Base-by-base conservation (phyloP, 192 early-diverging fungal species). In the Dissophora globulifera region DNA sequence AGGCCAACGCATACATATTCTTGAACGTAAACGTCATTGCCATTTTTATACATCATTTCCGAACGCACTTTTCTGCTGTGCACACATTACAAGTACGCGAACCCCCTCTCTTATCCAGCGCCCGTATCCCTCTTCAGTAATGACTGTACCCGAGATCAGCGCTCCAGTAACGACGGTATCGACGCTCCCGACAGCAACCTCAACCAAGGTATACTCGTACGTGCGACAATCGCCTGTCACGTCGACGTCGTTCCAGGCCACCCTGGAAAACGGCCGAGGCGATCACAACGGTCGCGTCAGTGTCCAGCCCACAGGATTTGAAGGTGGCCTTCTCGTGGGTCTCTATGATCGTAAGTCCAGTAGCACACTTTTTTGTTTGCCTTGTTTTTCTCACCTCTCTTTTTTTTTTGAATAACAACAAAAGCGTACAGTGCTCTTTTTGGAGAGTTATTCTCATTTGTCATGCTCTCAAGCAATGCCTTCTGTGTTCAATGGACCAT, bases 301-400 rank as follows among this genome's bases (percentile, higher is more conserved):
- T 29, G 57, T 76, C 12, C 71, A 67, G 29, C 71, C 71, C 19
- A 76, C 71, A 10, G 58, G 71, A 17, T 76, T 76, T 48, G 71
- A 76, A 43, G 71, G 71, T 32, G 71, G 71, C 16, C 63, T 76
- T 17, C 29, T 76, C 13, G 71, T 76, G 1, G 71, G 71, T 55
- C 35, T 76, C 12, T 76, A 76, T 50, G 71, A 76, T 56, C 71
- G 71, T 67, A 75, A 66, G 71, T 75, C 4, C 3, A 26, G 6
- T 31, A 3, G 20, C n/a, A 43, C 38, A 19, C 26, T 43, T 12
- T 58, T 7, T 11, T 22, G 1, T 7, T 19, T n/a, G 3, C 11
- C 31, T 62, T 50, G 30, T n/a, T 27, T 41, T 62, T 25, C n/a
- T 43, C 27, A 33, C n/a, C 19, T 32, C 25, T 16, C 10, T 16